phyloP scores from a whole-genome alignment of 176 grass and related monocot species.

The Zoysia japonica region DNA sequence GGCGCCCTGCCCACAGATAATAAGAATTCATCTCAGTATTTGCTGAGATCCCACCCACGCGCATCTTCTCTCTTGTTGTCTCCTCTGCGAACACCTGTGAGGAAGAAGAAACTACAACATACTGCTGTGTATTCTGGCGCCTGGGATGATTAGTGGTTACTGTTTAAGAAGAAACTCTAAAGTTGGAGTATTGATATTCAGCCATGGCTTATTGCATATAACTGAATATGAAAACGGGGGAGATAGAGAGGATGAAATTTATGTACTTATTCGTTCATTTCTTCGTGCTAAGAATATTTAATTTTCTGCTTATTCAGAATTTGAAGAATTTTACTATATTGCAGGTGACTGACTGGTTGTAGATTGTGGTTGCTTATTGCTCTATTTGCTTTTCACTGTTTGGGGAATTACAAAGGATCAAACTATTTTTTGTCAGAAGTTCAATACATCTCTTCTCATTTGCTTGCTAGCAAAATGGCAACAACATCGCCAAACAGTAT shows the following conservation, averaged over 20 bases:
- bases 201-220: background rate
- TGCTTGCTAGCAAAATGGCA: slow-evolving; percentile 54
- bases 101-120: too few relatives aligned
- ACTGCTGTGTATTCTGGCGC: background rate
- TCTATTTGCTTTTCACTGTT: background rate
- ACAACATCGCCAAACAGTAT: slow-evolving; percentile 52
- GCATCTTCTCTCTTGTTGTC: too few relatives aligned
- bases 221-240: background rate
- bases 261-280: background rate
- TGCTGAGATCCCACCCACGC: too few relatives aligned
- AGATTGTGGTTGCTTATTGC: slow-evolving; percentile 16
- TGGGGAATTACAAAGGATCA: background rate
- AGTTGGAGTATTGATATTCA: background rate
- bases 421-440: slow-evolving; percentile 2
- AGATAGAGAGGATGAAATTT: background rate
- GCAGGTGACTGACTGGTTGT: slow-evolving; percentile 36
- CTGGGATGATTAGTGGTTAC: background rate
- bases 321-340: slow-evolving; percentile 18
- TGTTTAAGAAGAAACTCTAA: background rate
- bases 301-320: background rate
- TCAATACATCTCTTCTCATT: slow-evolving; percentile 24
- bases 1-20: too few relatives aligned
- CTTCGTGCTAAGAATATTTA: slow-evolving; percentile 4
- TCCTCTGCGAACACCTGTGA: too few relatives aligned
- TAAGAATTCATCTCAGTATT: too few relatives aligned